Percentiles rank a stretch among this genome's conserved stretches.
Conservation (phyloP, 2,329 filamentous ascomycete species). For the Claviceps maximensis region DNA sequence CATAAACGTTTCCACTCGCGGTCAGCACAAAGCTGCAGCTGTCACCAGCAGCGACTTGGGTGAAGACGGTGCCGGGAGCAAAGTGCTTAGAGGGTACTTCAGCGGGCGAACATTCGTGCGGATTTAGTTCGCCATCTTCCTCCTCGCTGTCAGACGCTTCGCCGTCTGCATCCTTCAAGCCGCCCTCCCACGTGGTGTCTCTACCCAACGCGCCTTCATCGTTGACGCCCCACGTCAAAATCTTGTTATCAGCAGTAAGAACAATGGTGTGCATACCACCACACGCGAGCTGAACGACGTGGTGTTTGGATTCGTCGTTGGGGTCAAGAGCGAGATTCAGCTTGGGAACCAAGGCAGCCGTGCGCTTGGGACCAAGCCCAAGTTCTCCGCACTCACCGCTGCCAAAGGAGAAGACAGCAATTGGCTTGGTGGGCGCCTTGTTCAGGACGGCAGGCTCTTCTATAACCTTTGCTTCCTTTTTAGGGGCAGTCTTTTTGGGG, state of each 20-base stretch:
- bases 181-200: constrained; percentile 56
- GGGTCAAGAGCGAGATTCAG: constrained; percentile 65
- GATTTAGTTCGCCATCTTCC: constrained; percentile 56
- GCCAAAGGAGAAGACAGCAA: constrained; percentile 71
- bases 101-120: constrained; percentile 55
- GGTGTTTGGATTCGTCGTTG: constrained; percentile 42
- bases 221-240: constrained; percentile 80
- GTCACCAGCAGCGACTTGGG: constrained; percentile 57
- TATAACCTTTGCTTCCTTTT: constrained; percentile 13
- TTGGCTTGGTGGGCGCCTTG: constrained; percentile 39
- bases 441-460: constrained; percentile 17
- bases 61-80: constrained; percentile 45
- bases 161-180: constrained; percentile 43
- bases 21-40: constrained; percentile 67
- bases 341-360: constrained; percentile 14
- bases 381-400: constrained; percentile 73
- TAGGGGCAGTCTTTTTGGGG: not conserved
- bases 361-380: constrained; percentile 53
- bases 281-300: constrained; percentile 62
- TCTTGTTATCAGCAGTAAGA: constrained; percentile 66
- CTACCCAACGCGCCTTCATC: constrained; percentile 71
- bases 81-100: constrained; percentile 46
- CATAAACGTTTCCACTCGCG: constrained; percentile 61
- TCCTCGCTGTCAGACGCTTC: constrained; percentile 37
- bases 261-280: constrained; percentile 75